These are phyloP conservation scores for Juglanconis sp. DNA, from an alignment of 2,329 filamentous ascomycete genomes.

Conservation along the genomic window DNA sequence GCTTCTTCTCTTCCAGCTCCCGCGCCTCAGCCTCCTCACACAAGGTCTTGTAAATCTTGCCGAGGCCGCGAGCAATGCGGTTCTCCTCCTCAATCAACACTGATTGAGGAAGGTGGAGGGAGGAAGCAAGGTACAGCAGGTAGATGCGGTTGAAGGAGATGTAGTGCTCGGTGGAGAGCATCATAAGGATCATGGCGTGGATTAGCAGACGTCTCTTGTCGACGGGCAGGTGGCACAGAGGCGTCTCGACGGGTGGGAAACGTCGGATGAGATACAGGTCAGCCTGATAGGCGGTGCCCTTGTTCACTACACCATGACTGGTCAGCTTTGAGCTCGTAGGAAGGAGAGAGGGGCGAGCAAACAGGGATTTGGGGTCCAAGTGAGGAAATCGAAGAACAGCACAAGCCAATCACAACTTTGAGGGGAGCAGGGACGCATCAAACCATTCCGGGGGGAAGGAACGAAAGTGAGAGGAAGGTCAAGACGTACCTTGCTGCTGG, in stretches of 20 bases:
- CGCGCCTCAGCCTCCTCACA: slow-evolving; percentile 37
- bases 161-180: slow-evolving; percentile 77
- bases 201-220: slow-evolving; percentile 66
- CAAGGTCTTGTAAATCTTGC: slow-evolving; percentile 68
- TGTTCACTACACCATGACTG: slow-evolving; percentile 23
- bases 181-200: slow-evolving; percentile 67
- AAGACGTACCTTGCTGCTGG: slow-evolving; percentile 12
- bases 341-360: not conserved
- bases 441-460: too few species aligned
- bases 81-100: slow-evolving; percentile 69
- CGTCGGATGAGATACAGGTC: slow-evolving; percentile 44
- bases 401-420: too few species aligned
- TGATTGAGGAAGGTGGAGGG: slow-evolving; percentile 63
- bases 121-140: slow-evolving; percentile 67
- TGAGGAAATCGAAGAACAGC: too few species aligned
- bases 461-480: not conserved
- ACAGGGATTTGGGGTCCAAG: too few species aligned
- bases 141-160: slow-evolving; percentile 69
- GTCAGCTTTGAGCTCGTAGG: slow-evolving; percentile 26
- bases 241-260: slow-evolving; percentile 59
- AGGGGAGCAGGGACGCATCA: too few species aligned
- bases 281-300: slow-evolving; percentile 34
- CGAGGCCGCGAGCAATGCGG: slow-evolving; percentile 69
- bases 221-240: slow-evolving; percentile 56
- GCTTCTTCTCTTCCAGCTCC: slow-evolving; percentile 28